These are phyloP conservation scores for Pilaira anomala DNA, from an alignment of 192 early-diverging fungal genomes.

Conservation along the genomic window DNA sequence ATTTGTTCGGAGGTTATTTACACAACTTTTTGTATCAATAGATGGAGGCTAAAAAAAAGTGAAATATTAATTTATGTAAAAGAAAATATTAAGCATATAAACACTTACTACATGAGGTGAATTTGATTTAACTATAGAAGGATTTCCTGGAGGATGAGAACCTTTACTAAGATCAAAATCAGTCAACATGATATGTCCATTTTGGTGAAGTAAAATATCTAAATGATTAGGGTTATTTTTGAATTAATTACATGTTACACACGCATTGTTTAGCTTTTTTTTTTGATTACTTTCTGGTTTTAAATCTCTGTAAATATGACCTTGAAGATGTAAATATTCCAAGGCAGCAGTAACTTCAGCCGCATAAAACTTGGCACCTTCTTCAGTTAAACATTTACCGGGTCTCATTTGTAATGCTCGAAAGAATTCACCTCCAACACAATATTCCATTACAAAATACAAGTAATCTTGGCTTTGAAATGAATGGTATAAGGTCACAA, in stretches of 20 bases:
- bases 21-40: conserved; percentile 90
- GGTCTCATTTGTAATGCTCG: conserved; percentile 84
- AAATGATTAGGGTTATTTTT: background rate
- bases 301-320: conserved; percentile 96
- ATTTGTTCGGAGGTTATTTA: conserved; percentile 87
- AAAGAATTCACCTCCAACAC: conserved; percentile 87
- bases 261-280: background rate
- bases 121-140: conserved; percentile 61
- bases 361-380: conserved; percentile 95
- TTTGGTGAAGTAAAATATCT: conserved; percentile 90
- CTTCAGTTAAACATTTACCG: conserved; percentile 85
- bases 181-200: conserved; percentile 97
- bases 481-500: conserved; percentile 83
- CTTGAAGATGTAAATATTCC: conserved; percentile 95
- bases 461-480: conserved; percentile 85
- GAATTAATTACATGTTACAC: background rate
- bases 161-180: conserved; percentile 99
- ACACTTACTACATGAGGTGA: conserved; percentile 54
- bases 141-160: conserved; percentile 75
- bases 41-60: conserved; percentile 49
- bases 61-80: too few relatives aligned
- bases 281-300: conserved; percentile 91
- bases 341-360: conserved; percentile 95
- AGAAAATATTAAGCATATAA: background rate
- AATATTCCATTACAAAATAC: conserved; percentile 89